Conservation (phyloP, 2,329 filamentous ascomycete species). For the Penicillium sclerotigenum region DNA sequence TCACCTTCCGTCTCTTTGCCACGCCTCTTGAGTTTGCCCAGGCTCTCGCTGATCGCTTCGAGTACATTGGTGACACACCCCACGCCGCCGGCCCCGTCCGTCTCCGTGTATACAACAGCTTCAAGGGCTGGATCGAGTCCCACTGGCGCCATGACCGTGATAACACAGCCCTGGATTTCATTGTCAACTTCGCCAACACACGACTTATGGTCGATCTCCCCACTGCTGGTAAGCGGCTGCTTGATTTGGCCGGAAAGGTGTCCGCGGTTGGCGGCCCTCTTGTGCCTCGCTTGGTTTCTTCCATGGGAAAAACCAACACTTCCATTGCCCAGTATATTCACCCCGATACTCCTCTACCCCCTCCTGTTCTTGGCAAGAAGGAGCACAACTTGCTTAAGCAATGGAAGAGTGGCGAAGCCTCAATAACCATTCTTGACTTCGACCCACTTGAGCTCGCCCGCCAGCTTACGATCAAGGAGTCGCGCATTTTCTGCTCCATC, state of each 20-base stretch:
- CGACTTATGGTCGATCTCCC: conserved; percentile 68
- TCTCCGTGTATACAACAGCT: conserved; percentile 88
- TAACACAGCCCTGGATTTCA: conserved; percentile 68
- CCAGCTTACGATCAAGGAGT: conserved; percentile 89
- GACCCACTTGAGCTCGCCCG: conserved; percentile 87
- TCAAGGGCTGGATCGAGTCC: conserved; percentile 96
- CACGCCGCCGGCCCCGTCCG: conserved; percentile 76
- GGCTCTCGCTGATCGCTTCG: conserved; percentile 83
- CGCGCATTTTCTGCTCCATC: conserved; percentile 86
- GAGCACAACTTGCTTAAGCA: conserved; percentile 69
- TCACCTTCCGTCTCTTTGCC: conserved; percentile 92
- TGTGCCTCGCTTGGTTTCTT: conserved; percentile 78
- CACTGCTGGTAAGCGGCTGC: conserved; percentile 72
- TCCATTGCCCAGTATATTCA: conserved; percentile 68
- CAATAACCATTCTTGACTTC: conserved; percentile 79
- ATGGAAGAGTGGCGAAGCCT: conserved; percentile 69
- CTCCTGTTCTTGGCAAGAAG: conserved; percentile 68
- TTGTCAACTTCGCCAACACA: conserved; percentile 74
- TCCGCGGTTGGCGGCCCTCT: conserved; percentile 68
- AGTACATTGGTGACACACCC: conserved; percentile 78
- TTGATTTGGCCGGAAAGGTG: conserved; percentile 77
- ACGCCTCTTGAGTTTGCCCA: conserved; percentile 75
- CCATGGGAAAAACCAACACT: conserved; percentile 82
- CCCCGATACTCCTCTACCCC: conserved; percentile 68
- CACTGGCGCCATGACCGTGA: conserved; percentile 89